These are phyloP conservation scores for Pleurotus tuoliensis DNA, from an alignment of 768 basidiomycete genomes.

Conservation along the genomic window DNA sequence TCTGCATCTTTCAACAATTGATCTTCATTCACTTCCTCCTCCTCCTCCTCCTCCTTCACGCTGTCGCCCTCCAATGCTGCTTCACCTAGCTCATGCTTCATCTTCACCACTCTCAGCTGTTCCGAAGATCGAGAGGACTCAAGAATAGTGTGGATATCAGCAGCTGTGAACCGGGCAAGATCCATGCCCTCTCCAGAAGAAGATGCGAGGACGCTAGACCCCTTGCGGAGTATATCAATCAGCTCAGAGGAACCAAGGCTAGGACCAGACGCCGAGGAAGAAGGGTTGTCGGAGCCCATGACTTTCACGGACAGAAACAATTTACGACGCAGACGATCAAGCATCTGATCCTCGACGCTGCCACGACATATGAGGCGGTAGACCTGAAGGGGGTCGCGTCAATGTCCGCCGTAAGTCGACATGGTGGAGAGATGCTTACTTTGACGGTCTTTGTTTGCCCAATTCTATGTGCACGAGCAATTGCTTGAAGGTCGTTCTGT, in stretches of 20 bases:
- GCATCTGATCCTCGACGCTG: conserved; percentile 75
- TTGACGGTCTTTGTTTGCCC: conserved; percentile 73
- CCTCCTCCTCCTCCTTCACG: conserved; percentile 1
- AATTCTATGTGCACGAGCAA: conserved; percentile 80
- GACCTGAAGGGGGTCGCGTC: conserved; percentile 24
- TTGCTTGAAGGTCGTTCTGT: conserved; percentile 81
- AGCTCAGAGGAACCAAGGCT: conserved; percentile 42
- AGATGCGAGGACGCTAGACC: conserved; percentile 48
- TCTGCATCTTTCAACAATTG: conserved; percentile 39
- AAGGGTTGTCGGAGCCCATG: conserved; percentile 38
- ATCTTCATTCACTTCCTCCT: conserved; percentile 7
- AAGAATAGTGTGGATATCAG: conserved; percentile 41
- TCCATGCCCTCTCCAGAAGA: conserved; percentile 31
- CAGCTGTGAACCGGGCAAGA: conserved; percentile 39
- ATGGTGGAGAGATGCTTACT: no score
- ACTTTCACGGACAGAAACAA: conserved; percentile 63
- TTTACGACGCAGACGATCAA: conserved; percentile 68
- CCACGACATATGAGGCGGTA: conserved; percentile 66
- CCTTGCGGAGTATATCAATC: conserved; percentile 52
- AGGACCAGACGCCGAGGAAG: conserved; percentile 15
- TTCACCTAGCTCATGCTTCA: conserved; percentile 35
- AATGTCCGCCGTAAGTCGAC: no score
- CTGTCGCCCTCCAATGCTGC: conserved; percentile 7
- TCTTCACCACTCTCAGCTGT: conserved; percentile 36
- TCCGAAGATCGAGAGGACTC: conserved; percentile 41